Conservation (phyloP, 441 rosid genomes). For the Breynia disticha region DNA sequence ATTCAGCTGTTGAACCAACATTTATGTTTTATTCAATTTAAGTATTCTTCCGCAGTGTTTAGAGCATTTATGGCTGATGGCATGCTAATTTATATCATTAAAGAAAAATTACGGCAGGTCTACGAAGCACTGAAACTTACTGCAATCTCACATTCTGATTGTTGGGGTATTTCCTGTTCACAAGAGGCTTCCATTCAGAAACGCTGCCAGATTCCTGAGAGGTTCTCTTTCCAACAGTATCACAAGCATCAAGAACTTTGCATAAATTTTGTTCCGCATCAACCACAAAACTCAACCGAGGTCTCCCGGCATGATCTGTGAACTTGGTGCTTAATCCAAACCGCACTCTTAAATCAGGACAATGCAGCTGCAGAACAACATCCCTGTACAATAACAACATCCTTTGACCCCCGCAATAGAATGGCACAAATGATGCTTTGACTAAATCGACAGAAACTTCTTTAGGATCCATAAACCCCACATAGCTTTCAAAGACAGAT, state of each 20-base stretch:
- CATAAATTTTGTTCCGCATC: slow-evolving; percentile 40
- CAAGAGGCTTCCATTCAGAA: slow-evolving; percentile 59
- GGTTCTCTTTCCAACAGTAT: slow-evolving; percentile 30
- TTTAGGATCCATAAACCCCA: slow-evolving; percentile 39
- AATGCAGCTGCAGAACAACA: slow-evolving; percentile 45
- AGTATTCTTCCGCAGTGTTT: neutral
- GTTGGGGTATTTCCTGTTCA: slow-evolving; percentile 28
- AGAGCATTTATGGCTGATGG: neutral
- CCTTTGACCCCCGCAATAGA: slow-evolving; percentile 31
- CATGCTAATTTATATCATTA: neutral
- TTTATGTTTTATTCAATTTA: too few relatives aligned
- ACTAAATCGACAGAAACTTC: slow-evolving; percentile 47
- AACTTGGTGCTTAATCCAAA: slow-evolving; percentile 47
- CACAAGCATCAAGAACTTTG: slow-evolving; percentile 51
- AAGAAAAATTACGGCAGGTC: neutral
- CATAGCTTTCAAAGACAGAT: slow-evolving; percentile 24
- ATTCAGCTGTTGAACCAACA: too few relatives aligned
- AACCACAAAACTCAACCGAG: slow-evolving; percentile 59
- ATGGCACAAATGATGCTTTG: slow-evolving; percentile 32
- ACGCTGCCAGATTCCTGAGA: slow-evolving; percentile 37
- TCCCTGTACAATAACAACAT: slow-evolving; percentile 35
- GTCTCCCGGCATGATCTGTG: slow-evolving; percentile 48
- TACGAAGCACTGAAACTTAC: slow-evolving; percentile 38
- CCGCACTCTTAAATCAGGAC: slow-evolving; percentile 44
- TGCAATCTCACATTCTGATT: slow-evolving; percentile 48